These are phyloP conservation scores for Castanea sativa DNA, from an alignment of 306 rosid genomes.

Conservation along the genomic window DNA sequence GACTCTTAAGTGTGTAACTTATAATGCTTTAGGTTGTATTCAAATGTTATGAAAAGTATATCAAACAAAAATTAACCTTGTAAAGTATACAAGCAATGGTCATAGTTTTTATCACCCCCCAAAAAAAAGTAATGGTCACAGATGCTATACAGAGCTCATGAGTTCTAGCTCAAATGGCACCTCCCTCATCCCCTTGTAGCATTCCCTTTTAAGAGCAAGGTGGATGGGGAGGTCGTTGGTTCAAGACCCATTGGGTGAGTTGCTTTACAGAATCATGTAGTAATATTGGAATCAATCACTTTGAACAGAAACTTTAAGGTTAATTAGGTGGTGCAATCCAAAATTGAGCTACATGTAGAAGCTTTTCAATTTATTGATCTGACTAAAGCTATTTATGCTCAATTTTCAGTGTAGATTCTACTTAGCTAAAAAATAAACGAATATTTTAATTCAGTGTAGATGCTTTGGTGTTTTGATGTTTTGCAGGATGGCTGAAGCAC, in stretches of 20 bases:
- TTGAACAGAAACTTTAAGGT: neutral
- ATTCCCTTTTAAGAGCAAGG: no score
- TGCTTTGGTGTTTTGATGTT: constrained; percentile 5
- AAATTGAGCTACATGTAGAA: neutral
- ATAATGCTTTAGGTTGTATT: no score
- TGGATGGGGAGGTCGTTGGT: no score
- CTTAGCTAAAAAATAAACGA: no score
- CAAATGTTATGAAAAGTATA: no score
- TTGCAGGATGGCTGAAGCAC: constrained; percentile 90
- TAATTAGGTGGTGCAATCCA: neutral
- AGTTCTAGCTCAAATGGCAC: no score
- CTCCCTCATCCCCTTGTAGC: no score
- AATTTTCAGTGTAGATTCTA: neutral
- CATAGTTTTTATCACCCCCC: no score
- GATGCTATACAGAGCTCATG: no score
- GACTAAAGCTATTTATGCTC: constrained; percentile 5
- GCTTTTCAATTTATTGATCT: neutral
- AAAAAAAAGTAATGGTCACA: no score
- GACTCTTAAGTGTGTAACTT: neutral
- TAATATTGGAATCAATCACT: neutral
- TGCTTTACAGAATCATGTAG: neutral
- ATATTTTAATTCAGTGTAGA: neutral
- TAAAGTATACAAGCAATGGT: no score
- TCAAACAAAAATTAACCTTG: no score
- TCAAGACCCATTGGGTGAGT: neutral